These are phyloP conservation scores for Helminthosporium solani DNA, from an alignment of 2,329 filamentous ascomycete genomes.

Conservation along the genomic window DNA sequence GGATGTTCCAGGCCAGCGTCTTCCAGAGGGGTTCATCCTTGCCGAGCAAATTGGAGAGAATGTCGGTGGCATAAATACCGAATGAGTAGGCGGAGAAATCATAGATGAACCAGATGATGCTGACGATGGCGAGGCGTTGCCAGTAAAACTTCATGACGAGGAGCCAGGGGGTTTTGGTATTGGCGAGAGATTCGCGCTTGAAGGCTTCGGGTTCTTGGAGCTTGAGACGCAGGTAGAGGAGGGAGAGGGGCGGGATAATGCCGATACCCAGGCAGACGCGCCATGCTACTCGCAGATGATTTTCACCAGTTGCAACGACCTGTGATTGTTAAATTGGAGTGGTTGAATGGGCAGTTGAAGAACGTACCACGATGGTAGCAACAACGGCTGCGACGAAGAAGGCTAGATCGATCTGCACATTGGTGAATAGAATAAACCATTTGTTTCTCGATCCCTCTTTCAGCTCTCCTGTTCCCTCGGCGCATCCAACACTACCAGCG, in stretches of 20 bases:
- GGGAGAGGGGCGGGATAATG: slow-evolving; percentile 50
- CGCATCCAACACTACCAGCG: slow-evolving; percentile 78
- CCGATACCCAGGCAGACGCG: slow-evolving; percentile 68
- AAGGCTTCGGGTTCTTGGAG: slow-evolving; percentile 55
- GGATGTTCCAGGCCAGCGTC: slow-evolving; percentile 82
- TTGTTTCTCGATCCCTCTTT: slow-evolving; percentile 78
- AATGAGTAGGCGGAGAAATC: slow-evolving; percentile 83
- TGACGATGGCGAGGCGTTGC: slow-evolving; percentile 55
- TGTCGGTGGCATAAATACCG: slow-evolving; percentile 77
- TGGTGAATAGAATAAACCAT: slow-evolving; percentile 82
- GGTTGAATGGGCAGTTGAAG: slow-evolving; percentile 72
- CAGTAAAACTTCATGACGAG: slow-evolving; percentile 57
- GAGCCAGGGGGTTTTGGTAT: slow-evolving; percentile 43
- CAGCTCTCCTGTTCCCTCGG: slow-evolving; percentile 81
- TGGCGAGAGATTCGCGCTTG: slow-evolving; percentile 51
- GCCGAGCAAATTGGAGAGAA: slow-evolving; percentile 66
- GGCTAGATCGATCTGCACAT: slow-evolving; percentile 81
- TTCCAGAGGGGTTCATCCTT: slow-evolving; percentile 66
- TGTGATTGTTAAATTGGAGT: slow-evolving; percentile 41
- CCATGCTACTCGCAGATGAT: slow-evolving; percentile 75
- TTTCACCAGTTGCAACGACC: slow-evolving; percentile 55
- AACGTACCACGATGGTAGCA: slow-evolving; percentile 62
- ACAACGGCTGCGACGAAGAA: slow-evolving; percentile 81
- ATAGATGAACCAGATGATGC: slow-evolving; percentile 58
- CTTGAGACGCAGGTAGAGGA: slow-evolving; percentile 60